These are phyloP conservation scores for Kurtzmaniella cleridarum DNA, from an alignment of 805 yeast species.

Conservation along the genomic window DNA sequence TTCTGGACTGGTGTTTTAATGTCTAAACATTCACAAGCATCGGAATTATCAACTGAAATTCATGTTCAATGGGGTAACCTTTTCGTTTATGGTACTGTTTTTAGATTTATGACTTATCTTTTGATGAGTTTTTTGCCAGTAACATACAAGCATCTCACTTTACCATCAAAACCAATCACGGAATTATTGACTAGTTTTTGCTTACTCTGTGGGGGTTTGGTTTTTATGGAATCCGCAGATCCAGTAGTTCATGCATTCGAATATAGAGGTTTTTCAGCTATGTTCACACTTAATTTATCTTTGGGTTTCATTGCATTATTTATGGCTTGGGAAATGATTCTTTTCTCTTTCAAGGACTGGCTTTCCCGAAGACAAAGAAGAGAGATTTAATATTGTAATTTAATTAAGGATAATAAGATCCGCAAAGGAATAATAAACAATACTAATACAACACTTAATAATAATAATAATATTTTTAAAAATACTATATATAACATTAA, in stretches of 20 bases:
- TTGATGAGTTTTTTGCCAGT: conserved; percentile 41
- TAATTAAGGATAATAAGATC: too few relatives aligned
- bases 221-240: conserved; percentile 89
- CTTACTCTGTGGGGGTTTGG: conserved; percentile 80
- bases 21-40: conserved; percentile 92
- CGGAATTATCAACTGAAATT: conserved; percentile 66
- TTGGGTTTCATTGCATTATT: conserved; percentile 73
- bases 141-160: conserved; percentile 24
- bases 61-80: conserved; percentile 93
- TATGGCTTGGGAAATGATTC: conserved; percentile 83
- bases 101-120: conserved; percentile 62
- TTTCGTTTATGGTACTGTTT: conserved; percentile 74
- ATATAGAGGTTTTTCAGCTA: conserved; percentile 74
- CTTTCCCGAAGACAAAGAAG: conserved; percentile 10
- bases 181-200: conserved; percentile 78
- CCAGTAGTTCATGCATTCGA: conserved; percentile 79
- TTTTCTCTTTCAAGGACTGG: conserved; percentile 60
- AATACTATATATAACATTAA: too few relatives aligned
- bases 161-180: conserved; percentile 66
- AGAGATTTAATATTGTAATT: too few relatives aligned
- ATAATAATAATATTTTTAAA: too few relatives aligned
- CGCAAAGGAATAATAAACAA: too few relatives aligned
- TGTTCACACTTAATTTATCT: conserved; percentile 86
- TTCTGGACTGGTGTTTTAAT: conserved; percentile 95
- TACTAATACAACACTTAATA: too few relatives aligned